Evolutionary conservation across 768 basidiomycete species (phyloP).

Genomic region (Termitomyces sp.): DNA sequence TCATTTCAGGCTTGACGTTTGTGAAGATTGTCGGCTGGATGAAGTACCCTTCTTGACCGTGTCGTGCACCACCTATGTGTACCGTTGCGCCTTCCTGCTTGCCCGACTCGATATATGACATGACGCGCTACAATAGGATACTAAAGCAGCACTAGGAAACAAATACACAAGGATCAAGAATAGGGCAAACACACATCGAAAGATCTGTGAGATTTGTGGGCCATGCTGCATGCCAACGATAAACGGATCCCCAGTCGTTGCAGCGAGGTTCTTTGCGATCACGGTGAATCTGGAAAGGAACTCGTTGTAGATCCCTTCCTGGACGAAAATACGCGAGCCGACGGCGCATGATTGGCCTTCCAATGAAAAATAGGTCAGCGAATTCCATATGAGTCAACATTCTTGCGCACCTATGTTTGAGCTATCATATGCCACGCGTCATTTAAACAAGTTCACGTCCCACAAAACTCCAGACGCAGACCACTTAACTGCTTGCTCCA

Average conservation of each 20-base stretch:
- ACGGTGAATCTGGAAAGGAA: too few species aligned
- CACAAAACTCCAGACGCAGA: slow-evolving; percentile 57
- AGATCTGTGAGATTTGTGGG: too few species aligned
- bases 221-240: too few species aligned
- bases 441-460: too few species aligned
- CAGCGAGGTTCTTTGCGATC: too few species aligned
- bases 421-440: slow-evolving; percentile 2
- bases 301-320: too few species aligned
- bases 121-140: slow-evolving; percentile 44
- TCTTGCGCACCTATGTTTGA: slow-evolving; percentile 30
- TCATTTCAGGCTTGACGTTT: slow-evolving; percentile 55
- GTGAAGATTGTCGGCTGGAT: slow-evolving; percentile 68
- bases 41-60: slow-evolving; percentile 24
- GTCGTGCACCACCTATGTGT: slow-evolving; percentile 51
- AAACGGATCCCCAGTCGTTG: too few species aligned
- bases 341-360: too few species aligned
- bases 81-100: slow-evolving; percentile 64
- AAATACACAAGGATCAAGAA: too few species aligned
- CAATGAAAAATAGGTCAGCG: not conserved
- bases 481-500: slow-evolving; percentile 75
- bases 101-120: slow-evolving; percentile 71
- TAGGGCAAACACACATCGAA: too few species aligned
- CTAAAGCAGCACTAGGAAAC: not conserved
- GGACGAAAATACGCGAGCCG: too few species aligned
- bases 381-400: not conserved